Base-by-base conservation (phyloP, 2,329 filamentous ascomycete genomes). In the Kalaharituber pfeilii region DNA sequence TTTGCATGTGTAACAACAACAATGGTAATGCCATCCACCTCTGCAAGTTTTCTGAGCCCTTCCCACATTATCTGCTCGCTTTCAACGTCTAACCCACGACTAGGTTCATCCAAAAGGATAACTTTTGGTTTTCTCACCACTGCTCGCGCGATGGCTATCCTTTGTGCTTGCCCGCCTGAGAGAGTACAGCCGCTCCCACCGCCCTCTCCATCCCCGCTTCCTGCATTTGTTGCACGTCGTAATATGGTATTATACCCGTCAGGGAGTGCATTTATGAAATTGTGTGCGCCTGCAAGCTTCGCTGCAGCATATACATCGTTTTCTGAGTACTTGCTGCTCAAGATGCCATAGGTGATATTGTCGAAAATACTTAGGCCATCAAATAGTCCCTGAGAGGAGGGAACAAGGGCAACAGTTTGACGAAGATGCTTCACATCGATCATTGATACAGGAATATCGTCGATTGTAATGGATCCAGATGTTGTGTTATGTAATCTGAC, bases 21-120 rank as follows among this genome's bases (percentile, higher is more conserved):
- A 0, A 94, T 78, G 0, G 83, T 83, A 66, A 86, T 75, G 0
- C 70, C 71, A 11, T 63, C 62, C 24, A 54, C 53, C 5, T 53
- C 53, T 18, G 47, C 58, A 20, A 47, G 53, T 15, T 65, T 53
- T 18, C 58, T 57, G 1, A 61, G 57, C 11, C 81, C 70, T 7
- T 75, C 68, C 11, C 83, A 72, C 2, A 95, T 75, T 1, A 74
- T 68, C 2, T 73, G 73, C 0, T 84, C 80, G 36, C 76, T 81
- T 60, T 81, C 76, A 0, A 75, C 73, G 63, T 95, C 88, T 0
- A 96, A 71, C 0, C 83, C 82, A 25, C 80, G 84, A 0, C 88
- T 95, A 1, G 87, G 85, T 69, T 95, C 88, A 62, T 96, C 89
- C 1, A 95, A 70, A 1, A 95, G 75, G 15, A 95, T 69, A 1